These are phyloP conservation scores for Prototheca cutis DNA, from an alignment of 163 green algal species.

Conservation along the genomic window DNA sequence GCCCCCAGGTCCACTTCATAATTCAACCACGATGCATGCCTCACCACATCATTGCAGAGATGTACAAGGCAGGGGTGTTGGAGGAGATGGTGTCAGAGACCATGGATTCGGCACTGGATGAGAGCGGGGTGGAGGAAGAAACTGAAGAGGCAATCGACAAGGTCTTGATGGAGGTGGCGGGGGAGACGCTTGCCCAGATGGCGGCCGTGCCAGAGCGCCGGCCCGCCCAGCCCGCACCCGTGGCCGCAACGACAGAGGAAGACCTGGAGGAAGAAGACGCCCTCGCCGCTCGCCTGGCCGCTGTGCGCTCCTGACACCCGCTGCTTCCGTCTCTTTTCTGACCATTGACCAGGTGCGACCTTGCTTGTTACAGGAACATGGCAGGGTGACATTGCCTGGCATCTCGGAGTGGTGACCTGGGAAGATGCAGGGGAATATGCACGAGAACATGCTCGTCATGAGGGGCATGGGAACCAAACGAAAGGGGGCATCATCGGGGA, in stretches of 20 bases:
- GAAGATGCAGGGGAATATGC: no score
- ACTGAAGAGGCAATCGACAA: slow-evolving; percentile 25
- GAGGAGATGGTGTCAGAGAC: slow-evolving; percentile 84
- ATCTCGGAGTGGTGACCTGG: no score
- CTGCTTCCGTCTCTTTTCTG: no score
- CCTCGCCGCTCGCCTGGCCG: slow-evolving; percentile 33
- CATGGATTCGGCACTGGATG: slow-evolving; percentile 26
- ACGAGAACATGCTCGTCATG: no score
- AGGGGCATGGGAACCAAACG: no score
- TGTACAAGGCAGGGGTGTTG: slow-evolving; percentile 86
- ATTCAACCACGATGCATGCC: no score
- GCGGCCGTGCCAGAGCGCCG: slow-evolving; percentile 24
- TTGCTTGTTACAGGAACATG: no score
- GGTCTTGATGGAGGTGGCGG: slow-evolving; percentile 61
- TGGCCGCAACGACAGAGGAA: background rate
- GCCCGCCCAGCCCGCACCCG: background rate
- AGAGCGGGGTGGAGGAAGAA: slow-evolving; percentile 26
- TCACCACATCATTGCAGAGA: no score
- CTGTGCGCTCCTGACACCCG: slow-evolving; percentile 23
- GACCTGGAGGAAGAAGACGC: slow-evolving; percentile 20
- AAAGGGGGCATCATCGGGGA: no score
- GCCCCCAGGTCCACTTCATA: no score
- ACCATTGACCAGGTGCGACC: no score
- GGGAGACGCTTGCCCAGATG: slow-evolving; percentile 49
- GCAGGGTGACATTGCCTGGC: no score